Evolutionary conservation across 164 flowering plant species (phyloP).

Genomic region (Brasenia schreberi): DNA sequence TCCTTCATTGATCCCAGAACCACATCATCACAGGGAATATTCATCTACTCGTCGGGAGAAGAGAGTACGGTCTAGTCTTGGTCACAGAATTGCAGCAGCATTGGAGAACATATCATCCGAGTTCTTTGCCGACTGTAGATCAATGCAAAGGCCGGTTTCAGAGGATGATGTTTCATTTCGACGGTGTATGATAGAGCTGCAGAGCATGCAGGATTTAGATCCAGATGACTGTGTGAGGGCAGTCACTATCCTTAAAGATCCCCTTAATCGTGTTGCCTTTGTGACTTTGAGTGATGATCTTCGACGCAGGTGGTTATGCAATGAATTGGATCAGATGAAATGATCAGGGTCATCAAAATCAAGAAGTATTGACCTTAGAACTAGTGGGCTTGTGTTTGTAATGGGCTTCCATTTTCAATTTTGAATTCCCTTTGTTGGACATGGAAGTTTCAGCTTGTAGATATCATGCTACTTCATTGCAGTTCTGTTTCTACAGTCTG

Average conservation of each 20-base stretch:
- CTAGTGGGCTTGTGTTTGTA: too few species aligned
- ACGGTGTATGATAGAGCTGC: neutral
- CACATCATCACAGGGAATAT: neutral
- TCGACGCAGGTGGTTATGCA: neutral
- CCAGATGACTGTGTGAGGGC: neutral
- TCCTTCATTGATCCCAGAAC: neutral
- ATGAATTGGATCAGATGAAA: neutral
- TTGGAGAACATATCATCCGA: neutral
- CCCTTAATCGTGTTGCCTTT: neutral
- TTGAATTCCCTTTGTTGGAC: too few species aligned
- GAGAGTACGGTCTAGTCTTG: neutral
- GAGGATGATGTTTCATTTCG: neutral
- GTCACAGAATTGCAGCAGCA: neutral
- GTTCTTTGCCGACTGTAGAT: neutral
- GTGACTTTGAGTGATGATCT: neutral
- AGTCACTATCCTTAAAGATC: neutral
- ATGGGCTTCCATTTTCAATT: too few species aligned
- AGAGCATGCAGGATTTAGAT: neutral
- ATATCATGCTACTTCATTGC: too few species aligned
- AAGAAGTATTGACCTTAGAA: too few species aligned
- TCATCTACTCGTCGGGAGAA: neutral
- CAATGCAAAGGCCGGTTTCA: neutral
- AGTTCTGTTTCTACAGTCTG: too few species aligned
- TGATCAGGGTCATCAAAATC: too few species aligned
- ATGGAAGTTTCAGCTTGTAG: too few species aligned